Conservation (phyloP, 176 grass and related monocot genomes). For the Paspalum vaginatum region DNA sequence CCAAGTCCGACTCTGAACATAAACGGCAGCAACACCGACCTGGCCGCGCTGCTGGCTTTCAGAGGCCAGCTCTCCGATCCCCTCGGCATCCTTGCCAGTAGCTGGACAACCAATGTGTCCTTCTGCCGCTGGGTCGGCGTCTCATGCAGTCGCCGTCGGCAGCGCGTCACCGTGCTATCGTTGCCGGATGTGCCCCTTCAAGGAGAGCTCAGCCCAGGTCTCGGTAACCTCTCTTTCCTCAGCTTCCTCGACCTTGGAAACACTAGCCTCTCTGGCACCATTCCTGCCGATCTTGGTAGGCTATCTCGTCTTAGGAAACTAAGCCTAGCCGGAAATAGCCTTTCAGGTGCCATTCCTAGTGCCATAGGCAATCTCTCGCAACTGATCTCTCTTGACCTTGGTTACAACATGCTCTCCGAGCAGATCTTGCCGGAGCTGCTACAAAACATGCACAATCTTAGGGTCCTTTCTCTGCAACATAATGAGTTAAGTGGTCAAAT, state of each 20-base stretch:
- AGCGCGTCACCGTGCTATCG: neutral
- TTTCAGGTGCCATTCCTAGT: constrained; percentile 11
- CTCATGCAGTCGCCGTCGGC: neutral
- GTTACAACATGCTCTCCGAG: neutral
- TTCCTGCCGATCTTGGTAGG: constrained; percentile 4
- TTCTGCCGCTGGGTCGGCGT: constrained; percentile 28
- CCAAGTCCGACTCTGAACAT: neutral
- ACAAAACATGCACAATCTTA: neutral
- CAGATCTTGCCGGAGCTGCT: neutral
- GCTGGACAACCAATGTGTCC: constrained; percentile 4
- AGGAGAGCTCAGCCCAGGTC: neutral
- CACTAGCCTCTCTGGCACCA: neutral
- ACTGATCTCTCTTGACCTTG: neutral
- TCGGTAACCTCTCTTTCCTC: constrained; percentile 49
- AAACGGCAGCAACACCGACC: neutral
- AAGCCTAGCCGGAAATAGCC: neutral
- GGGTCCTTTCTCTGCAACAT: neutral
- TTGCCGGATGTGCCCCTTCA: neutral
- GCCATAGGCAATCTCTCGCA: constrained; percentile 23
- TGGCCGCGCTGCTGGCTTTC: neutral
- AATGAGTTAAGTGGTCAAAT: neutral
- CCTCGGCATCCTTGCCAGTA: neutral
- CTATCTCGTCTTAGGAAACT: neutral
- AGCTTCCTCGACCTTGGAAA: constrained; percentile 2
- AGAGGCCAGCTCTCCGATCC: constrained; percentile 4